Percentiles rank a stretch among this genome's conserved stretches.
Evolutionary conservation across 1,139 yeast species (phyloP).

Genomic region (Magnusiomyces sp.): DNA sequence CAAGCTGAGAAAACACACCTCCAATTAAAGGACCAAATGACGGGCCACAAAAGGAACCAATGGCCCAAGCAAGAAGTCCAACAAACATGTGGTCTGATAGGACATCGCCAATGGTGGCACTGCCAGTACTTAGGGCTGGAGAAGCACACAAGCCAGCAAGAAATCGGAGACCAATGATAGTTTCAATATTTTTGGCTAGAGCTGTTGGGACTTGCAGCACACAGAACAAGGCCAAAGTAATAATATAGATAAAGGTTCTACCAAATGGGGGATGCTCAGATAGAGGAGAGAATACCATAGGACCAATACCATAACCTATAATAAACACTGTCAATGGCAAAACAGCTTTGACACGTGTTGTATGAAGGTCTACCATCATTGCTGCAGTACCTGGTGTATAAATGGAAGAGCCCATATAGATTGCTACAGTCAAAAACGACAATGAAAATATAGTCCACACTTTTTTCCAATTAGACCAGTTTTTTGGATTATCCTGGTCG

Average conservation of each 20-base stretch:
- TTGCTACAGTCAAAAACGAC: slow-evolving; percentile 42
- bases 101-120: slow-evolving; percentile 70
- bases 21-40: slow-evolving; percentile 65
- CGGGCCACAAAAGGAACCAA: slow-evolving; percentile 51
- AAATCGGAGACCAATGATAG: slow-evolving; percentile 55
- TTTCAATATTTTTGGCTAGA: slow-evolving; percentile 42
- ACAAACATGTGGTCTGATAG: slow-evolving; percentile 24
- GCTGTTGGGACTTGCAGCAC: slow-evolving; percentile 46
- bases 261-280: slow-evolving; percentile 47
- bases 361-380: slow-evolving; percentile 37
- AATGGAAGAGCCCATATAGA: slow-evolving; percentile 54
- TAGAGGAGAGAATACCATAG: slow-evolving; percentile 46
- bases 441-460: slow-evolving; percentile 36
- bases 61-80: slow-evolving; percentile 44
- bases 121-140: slow-evolving; percentile 81
- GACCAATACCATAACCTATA: slow-evolving; percentile 51
- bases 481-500: slow-evolving; percentile 52
- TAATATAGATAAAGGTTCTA: slow-evolving; percentile 44
- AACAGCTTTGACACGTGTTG: slow-evolving; percentile 37
- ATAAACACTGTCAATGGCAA: slow-evolving; percentile 49
- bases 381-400: slow-evolving; percentile 47
- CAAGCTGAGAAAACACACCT: slow-evolving; percentile 38
- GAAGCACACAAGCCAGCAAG: slow-evolving; percentile 74
- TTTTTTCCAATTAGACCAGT: slow-evolving; percentile 43
- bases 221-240: slow-evolving; percentile 47